A percentile compares a stretch with the other conserved stretches of the same genome.
phyloP scores from a whole-genome alignment of 2,329 filamentous ascomycete species.

The Colletotrichum cuscutae region DNA sequence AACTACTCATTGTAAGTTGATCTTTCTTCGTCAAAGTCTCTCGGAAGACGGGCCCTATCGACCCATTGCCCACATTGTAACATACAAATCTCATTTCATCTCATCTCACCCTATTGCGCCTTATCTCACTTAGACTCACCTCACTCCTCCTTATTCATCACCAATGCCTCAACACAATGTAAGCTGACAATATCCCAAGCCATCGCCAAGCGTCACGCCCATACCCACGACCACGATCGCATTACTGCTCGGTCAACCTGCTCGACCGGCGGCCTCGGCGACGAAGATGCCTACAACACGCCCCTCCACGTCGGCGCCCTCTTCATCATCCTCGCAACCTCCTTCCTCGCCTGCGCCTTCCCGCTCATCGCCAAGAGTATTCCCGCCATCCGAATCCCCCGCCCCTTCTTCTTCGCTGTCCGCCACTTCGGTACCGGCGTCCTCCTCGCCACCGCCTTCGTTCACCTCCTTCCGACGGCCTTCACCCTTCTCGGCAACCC shows the following conservation, averaged over 20 bases:
- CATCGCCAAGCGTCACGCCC: conserved; percentile 9
- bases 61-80: conserved; percentile 24
- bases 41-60: too few relatives aligned
- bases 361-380: conserved; percentile 64
- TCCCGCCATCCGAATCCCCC: conserved; percentile 64
- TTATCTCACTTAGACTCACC: not conserved
- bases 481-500: conserved; percentile 72
- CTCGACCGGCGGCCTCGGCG: conserved; percentile 41
- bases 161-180: not conserved
- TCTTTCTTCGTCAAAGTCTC: conserved; percentile 23
- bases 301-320: conserved; percentile 68
- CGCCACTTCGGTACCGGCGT: conserved; percentile 84
- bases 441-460: conserved; percentile 79
- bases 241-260: conserved; percentile 37
- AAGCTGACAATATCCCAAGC: conserved; percentile 12
- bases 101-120: not conserved
- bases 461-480: conserved; percentile 76
- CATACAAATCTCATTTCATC: not conserved
- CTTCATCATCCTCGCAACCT: conserved; percentile 58
- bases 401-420: conserved; percentile 65
- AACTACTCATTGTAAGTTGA: conserved; percentile 11
- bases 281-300: conserved; percentile 60
- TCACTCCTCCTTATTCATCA: not conserved
- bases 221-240: not conserved
- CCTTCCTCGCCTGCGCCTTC: conserved; percentile 61